Conservation (phyloP, 768 basidiomycete species). For the Rhizopogon vesiculosus region DNA sequence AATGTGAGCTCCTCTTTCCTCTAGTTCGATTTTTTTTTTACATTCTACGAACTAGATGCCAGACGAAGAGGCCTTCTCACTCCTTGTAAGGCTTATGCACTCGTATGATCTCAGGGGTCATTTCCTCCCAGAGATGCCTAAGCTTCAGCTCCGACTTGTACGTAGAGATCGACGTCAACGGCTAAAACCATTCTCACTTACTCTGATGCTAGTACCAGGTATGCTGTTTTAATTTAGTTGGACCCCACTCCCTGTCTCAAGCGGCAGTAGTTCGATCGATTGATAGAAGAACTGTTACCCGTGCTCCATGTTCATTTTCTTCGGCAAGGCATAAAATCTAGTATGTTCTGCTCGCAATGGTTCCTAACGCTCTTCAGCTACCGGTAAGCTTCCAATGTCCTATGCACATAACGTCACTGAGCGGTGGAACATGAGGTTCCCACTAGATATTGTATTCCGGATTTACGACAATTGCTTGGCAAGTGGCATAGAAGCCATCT, state of each 20-base stretch:
- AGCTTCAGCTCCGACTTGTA: conserved; percentile 86
- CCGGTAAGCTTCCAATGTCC: conserved; percentile 44
- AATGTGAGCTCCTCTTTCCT: conserved; percentile 53
- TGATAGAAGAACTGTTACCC: conserved; percentile 89
- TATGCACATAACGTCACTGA: neutral
- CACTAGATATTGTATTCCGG: conserved; percentile 88
- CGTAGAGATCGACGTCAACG: conserved; percentile 18
- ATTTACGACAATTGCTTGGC: conserved; percentile 97
- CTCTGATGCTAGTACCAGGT: conserved; percentile 53
- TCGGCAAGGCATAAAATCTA: conserved; percentile 92
- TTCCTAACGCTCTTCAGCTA: conserved; percentile 97
- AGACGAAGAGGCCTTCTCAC: conserved; percentile 97
- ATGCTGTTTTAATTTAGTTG: conserved; percentile 10
- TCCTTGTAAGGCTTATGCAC: conserved; percentile 92
- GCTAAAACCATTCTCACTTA: neutral
- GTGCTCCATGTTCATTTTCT: conserved; percentile 91
- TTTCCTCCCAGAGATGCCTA: conserved; percentile 99
- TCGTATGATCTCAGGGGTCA: conserved; percentile 95
- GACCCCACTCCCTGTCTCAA: conserved; percentile 12
- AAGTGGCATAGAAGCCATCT: conserved; percentile 95
- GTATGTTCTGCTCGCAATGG: conserved; percentile 99
- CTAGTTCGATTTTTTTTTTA: neutral
- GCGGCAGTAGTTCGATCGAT: conserved; percentile 74
- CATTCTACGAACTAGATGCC: conserved; percentile 70
- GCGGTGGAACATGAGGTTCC: conserved; percentile 57